Conservation (phyloP, 345 rosid species). For the Moringa oleifera region DNA sequence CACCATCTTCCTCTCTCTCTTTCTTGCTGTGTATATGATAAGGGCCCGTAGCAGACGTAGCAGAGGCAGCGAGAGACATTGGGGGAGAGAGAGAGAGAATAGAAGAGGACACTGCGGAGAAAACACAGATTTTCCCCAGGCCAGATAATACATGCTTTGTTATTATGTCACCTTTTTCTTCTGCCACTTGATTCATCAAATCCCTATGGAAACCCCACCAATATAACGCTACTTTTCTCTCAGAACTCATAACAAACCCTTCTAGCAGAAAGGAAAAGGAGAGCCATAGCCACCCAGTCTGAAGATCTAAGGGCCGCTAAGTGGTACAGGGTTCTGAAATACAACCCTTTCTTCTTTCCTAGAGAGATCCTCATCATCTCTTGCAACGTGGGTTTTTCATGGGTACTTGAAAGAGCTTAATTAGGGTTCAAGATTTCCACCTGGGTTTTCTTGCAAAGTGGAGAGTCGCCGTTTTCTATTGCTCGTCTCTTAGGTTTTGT, state of each 20-base stretch:
- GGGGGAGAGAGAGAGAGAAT: neutral
- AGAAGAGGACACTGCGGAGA: constrained; percentile 36
- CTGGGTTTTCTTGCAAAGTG: neutral
- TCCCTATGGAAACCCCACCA: constrained; percentile 28
- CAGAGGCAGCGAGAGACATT: too few species aligned
- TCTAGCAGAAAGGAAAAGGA: too few species aligned
- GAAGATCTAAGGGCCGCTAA: too few species aligned
- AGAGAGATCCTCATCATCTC: constrained; percentile 2
- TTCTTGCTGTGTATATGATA: neutral
- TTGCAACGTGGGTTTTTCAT: neutral
- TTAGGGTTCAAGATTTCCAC: neutral
- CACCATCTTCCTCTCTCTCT: constrained; percentile 17
- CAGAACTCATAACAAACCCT: too few species aligned
- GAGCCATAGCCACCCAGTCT: too few species aligned
- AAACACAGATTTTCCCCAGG: constrained; percentile 26
- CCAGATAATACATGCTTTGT: constrained; percentile 7
- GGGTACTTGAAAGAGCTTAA: neutral
- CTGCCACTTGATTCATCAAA: constrained; percentile 33
- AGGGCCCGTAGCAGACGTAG: neutral
- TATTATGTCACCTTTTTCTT: constrained; percentile 10
- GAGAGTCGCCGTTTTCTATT: neutral
- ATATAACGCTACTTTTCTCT: constrained; percentile 9
- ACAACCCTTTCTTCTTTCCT: constrained; percentile 1
- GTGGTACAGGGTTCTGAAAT: too few species aligned
- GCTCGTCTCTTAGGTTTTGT: neutral